Percentiles rank a stretch among this genome's conserved stretches.
phyloP scores from a whole-genome alignment of 345 rosid genomes.

The Sonneratia alba region DNA sequence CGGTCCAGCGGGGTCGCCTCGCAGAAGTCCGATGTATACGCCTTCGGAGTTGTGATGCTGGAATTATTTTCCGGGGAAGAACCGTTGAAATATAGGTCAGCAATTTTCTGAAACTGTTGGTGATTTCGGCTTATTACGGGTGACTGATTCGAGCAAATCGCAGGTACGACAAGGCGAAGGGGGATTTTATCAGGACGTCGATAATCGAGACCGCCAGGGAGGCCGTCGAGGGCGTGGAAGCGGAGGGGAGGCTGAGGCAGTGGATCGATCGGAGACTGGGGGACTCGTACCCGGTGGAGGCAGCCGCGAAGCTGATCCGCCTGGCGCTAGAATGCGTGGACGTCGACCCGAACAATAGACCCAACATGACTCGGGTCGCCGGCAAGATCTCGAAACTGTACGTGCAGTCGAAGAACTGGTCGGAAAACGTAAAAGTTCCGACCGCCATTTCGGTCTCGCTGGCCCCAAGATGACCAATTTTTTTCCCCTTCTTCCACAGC shows the following conservation, averaged over 20 bases:
- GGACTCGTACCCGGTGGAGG: slow-evolving; percentile 74
- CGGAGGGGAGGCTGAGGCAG: slow-evolving; percentile 39
- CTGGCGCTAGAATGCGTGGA: slow-evolving; percentile 62
- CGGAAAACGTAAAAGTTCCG: slow-evolving; percentile 29
- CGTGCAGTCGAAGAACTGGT: slow-evolving; percentile 57
- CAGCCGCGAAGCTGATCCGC: slow-evolving; percentile 43
- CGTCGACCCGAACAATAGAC: slow-evolving; percentile 55
- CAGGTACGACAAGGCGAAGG: slow-evolving; percentile 31
- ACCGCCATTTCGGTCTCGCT: slow-evolving; percentile 50
- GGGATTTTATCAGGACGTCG: slow-evolving; percentile 44
- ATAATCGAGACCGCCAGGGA: slow-evolving; percentile 48
- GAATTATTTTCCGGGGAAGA: slow-evolving; percentile 77
- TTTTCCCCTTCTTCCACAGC: no score
- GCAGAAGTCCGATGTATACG: slow-evolving; percentile 69
- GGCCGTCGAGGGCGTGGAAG: slow-evolving; percentile 25
- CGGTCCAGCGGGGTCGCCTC: slow-evolving; percentile 40
- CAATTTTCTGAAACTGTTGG: background rate
- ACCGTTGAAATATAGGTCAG: slow-evolving; percentile 42
- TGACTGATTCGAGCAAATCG: slow-evolving; percentile 19
- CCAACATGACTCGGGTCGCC: slow-evolving; percentile 78
- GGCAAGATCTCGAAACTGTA: slow-evolving; percentile 66
- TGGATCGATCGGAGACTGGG: slow-evolving; percentile 66
- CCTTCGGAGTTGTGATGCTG: slow-evolving; percentile 68
- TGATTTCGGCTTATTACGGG: background rate
- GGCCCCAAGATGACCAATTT: slow-evolving; percentile 61